Evolutionary conservation across 352 stramenopile genomes (phyloP).

Genomic region (Hyaloperonospora brassicae): DNA sequence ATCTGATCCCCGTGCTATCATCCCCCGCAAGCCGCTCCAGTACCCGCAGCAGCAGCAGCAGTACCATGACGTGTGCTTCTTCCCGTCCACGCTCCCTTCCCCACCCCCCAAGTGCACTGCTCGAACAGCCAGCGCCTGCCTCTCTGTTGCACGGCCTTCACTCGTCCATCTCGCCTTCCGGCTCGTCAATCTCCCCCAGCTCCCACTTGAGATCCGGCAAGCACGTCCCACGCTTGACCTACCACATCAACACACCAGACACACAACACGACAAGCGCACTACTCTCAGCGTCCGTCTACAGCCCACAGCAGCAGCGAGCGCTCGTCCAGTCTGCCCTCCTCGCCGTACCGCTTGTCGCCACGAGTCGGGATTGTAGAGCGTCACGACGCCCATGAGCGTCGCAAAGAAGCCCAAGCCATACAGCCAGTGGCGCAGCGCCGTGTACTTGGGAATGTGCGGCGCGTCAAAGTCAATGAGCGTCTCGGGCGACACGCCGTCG

Average conservation of each 20-base stretch:
- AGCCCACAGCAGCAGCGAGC: background rate
- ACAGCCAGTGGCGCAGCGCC: slow-evolving; percentile 57
- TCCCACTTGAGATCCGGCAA: slow-evolving; percentile 79
- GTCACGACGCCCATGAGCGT: slow-evolving; percentile 76
- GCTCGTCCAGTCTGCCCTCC: background rate
- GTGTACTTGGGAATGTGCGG: slow-evolving; percentile 76
- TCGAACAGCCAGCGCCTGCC: slow-evolving; percentile 3
- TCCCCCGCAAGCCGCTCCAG: slow-evolving; percentile 6
- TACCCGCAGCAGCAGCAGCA: slow-evolving; percentile 4
- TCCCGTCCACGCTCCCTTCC: background rate
- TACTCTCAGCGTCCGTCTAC: slow-evolving; percentile 2
- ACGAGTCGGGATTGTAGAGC: slow-evolving; percentile 73
- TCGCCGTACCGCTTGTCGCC: slow-evolving; percentile 63
- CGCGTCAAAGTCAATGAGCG: slow-evolving; percentile 84
- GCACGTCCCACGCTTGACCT: slow-evolving; percentile 70
- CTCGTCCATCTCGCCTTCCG: slow-evolving; percentile 79
- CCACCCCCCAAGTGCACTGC: slow-evolving; percentile 1
- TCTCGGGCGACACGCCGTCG: slow-evolving; percentile 79
- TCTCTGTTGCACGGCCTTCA: slow-evolving; percentile 23
- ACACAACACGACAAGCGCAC: slow-evolving; percentile 5
- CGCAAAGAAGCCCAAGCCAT: slow-evolving; percentile 44
- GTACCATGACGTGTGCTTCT: too few relatives aligned
- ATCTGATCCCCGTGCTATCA: slow-evolving; percentile 16
- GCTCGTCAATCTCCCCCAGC: slow-evolving; percentile 58
- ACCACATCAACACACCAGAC: slow-evolving; percentile 6